These are phyloP conservation scores for Rhizomucor pusillus DNA, from an alignment of 371 early-diverging fungal species.

Conservation along the genomic window DNA sequence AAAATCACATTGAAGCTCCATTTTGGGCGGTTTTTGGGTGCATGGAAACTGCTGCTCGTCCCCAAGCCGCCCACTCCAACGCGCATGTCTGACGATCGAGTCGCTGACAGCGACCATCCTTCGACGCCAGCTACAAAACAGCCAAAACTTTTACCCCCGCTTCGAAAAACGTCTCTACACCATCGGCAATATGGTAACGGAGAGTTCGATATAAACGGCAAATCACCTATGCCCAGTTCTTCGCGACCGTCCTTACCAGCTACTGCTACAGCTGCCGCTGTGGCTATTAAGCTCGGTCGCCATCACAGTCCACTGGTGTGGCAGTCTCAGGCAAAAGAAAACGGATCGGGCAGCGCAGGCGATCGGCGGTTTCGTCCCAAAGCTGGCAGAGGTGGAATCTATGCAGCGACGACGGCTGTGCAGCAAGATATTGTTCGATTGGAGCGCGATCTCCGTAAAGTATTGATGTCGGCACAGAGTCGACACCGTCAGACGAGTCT, in stretches of 20 bases:
- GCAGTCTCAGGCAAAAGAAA: background rate
- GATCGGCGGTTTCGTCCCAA: background rate
- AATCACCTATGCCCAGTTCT: background rate
- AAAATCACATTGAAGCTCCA: too few relatives aligned
- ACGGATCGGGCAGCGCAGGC: background rate
- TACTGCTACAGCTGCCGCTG: conserved; percentile 8
- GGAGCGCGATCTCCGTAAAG: conserved; percentile 38
- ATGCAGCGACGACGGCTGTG: conserved; percentile 41
- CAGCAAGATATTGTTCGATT: conserved; percentile 46
- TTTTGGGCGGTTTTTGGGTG: too few relatives aligned
- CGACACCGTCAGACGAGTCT: background rate
- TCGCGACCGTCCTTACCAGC: conserved; percentile 9
- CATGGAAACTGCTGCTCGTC: too few relatives aligned
- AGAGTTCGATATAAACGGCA: background rate
- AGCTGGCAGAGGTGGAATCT: conserved; percentile 9
- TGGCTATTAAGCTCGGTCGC: conserved; percentile 10
- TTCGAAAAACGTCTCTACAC: conserved; percentile 1
- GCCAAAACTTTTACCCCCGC: conserved; percentile 1
- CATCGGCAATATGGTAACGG: background rate
- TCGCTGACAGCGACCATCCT: background rate
- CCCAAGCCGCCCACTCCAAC: too few relatives aligned
- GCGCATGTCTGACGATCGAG: too few relatives aligned
- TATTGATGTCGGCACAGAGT: conserved; percentile 10
- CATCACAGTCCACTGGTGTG: conserved; percentile 2
- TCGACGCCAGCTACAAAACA: background rate